phyloP scores from a whole-genome alignment of 1,284 basidiomycete species.

The Marasmius oreades region DNA sequence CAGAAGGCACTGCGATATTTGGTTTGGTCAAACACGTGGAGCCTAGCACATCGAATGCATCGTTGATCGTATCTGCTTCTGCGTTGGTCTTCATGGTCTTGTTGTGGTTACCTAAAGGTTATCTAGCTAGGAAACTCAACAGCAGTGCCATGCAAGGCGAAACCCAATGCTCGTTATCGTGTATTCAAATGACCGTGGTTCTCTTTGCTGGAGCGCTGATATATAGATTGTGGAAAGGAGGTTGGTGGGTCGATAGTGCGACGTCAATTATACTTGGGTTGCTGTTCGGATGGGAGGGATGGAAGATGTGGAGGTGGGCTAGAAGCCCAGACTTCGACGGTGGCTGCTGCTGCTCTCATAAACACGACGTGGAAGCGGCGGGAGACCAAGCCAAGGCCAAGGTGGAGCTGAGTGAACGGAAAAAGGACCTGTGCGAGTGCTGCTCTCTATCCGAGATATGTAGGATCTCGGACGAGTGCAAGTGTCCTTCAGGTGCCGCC shows the following conservation, averaged over 20 bases:
- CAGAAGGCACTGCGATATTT: constrained; percentile 31
- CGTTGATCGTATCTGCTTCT: constrained; percentile 38
- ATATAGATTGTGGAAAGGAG: constrained; percentile 35
- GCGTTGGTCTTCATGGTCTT: constrained; percentile 35
- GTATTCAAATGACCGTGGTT: constrained; percentile 28
- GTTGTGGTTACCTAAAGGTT: constrained; percentile 42
- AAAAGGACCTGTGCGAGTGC: constrained; percentile 27
- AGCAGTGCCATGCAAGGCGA: constrained; percentile 42
- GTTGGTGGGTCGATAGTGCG: constrained; percentile 45
- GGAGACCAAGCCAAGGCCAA: constrained; percentile 10
- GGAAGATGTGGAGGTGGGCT: constrained; percentile 38
- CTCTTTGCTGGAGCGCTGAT: constrained; percentile 24
- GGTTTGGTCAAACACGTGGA: constrained; percentile 31
- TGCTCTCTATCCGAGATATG: constrained; percentile 24
- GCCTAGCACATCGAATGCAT: constrained; percentile 34
- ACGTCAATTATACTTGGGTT: constrained; percentile 37
- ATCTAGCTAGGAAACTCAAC: constrained; percentile 38
- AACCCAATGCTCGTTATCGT: constrained; percentile 34
- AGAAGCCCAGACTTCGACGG: constrained; percentile 32
- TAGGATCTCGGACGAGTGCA: constrained; percentile 14
- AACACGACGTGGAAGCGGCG: not conserved
- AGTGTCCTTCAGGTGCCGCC: not conserved
- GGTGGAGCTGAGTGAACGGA: constrained; percentile 19
- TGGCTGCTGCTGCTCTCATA: constrained; percentile 29
- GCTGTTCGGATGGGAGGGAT: constrained; percentile 40